Conservation (phyloP, 2,329 filamentous ascomycete genomes). For the Apiospora malaysiana region DNA sequence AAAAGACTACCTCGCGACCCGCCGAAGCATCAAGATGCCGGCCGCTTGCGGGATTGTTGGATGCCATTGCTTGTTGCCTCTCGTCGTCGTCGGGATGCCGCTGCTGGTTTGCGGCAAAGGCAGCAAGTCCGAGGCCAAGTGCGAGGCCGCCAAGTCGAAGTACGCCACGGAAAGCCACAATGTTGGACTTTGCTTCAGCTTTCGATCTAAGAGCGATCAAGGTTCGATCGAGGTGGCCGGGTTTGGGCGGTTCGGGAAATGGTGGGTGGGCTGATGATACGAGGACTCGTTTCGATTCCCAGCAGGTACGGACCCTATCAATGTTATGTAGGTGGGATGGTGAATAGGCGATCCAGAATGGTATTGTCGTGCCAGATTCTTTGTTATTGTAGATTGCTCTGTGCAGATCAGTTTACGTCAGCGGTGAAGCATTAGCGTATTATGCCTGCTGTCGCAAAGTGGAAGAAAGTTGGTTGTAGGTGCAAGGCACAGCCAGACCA, state of each 20-base stretch:
- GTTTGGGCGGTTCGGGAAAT: not conserved
- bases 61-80: constrained; percentile 46
- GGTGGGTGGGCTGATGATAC: constrained; percentile 8
- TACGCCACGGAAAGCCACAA: constrained; percentile 59
- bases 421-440: not conserved
- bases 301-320: constrained; percentile 1
- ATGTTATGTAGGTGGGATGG: not conserved
- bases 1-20: constrained; percentile 78
- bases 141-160: constrained; percentile 60
- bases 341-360: not conserved
- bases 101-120: constrained; percentile 59
- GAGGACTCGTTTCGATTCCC: not conserved
- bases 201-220: not conserved
- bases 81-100: constrained; percentile 31
- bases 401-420: not conserved
- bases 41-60: constrained; percentile 36
- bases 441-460: not conserved
- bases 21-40: constrained; percentile 56
- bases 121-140: constrained; percentile 64
- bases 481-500: not conserved
- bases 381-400: not conserved
- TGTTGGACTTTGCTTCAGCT: constrained; percentile 29
- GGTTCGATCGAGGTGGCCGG: constrained; percentile 3
- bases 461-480: not conserved
- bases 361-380: not conserved